Evolutionary conservation across 495 filamentous ascomycete genomes (phyloP).

Genomic region (Tuber microsphaerosporum): DNA sequence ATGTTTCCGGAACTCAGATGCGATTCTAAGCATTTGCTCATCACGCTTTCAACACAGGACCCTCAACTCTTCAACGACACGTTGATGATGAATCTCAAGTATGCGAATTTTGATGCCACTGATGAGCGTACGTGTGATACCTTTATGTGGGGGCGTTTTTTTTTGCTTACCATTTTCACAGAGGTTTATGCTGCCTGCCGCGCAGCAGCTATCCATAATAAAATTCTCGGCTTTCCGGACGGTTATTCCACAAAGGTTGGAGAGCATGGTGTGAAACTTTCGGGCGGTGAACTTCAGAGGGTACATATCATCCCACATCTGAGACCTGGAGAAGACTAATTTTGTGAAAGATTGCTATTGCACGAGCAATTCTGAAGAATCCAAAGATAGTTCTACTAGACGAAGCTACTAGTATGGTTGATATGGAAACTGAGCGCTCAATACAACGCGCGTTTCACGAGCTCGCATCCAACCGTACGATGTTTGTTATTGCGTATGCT

Average conservation of each 20-base stretch:
- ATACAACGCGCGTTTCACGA: slow-evolving; percentile 61
- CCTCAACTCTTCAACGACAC: slow-evolving; percentile 65
- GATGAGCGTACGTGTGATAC: slow-evolving; percentile 45
- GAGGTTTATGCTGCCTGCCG: slow-evolving; percentile 65
- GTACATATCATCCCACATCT: slow-evolving; percentile 40
- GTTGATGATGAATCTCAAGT: slow-evolving; percentile 67
- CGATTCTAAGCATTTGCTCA: background rate
- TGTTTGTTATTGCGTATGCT: slow-evolving; percentile 57
- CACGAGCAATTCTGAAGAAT: slow-evolving; percentile 51
- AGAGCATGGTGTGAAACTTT: slow-evolving; percentile 53
- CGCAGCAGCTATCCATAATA: slow-evolving; percentile 63
- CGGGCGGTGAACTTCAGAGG: slow-evolving; percentile 67
- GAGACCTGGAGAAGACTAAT: slow-evolving; percentile 9
- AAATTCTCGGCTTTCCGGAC: slow-evolving; percentile 59
- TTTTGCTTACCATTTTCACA: slow-evolving; percentile 23
- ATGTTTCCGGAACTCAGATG: slow-evolving; percentile 5
- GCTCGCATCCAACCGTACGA: slow-evolving; percentile 54
- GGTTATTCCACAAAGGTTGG: slow-evolving; percentile 49
- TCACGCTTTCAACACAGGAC: slow-evolving; percentile 43
- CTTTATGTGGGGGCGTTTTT: background rate
- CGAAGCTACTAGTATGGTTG: slow-evolving; percentile 52
- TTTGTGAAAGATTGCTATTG: slow-evolving; percentile 52
- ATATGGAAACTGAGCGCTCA: slow-evolving; percentile 57
- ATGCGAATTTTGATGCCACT: slow-evolving; percentile 55
- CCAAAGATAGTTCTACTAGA: slow-evolving; percentile 52